phyloP scores from a whole-genome alignment of 257 asterid species.

The Forsythia viridissima region DNA sequence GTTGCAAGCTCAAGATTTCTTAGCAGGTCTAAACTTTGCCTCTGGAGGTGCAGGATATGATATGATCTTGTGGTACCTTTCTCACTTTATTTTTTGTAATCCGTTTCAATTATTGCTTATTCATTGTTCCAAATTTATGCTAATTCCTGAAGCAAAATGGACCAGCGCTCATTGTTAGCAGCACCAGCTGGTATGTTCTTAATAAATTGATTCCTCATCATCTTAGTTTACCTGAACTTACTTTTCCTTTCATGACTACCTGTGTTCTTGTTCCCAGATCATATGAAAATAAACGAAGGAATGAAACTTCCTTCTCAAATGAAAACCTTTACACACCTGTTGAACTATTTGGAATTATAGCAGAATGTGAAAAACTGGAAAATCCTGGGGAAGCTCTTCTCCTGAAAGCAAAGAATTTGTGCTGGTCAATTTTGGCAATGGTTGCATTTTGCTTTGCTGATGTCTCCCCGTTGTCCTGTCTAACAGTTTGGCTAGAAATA shows the following conservation, averaged over 20 bases:
- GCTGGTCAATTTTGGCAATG: slow-evolving; percentile 98
- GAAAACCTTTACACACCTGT: slow-evolving; percentile 63
- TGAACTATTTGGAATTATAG: slow-evolving; percentile 88
- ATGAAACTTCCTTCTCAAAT: slow-evolving; percentile 42
- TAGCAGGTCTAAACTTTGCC: no score
- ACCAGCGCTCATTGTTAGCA: slow-evolving; percentile 92
- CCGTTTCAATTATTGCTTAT: no score
- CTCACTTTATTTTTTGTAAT: no score
- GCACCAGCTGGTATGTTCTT: slow-evolving; percentile 90
- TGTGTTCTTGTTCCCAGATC: background rate
- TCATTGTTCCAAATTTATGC: no score
- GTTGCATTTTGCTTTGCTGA: slow-evolving; percentile 94
- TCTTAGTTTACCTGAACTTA: no score
- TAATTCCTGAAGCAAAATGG: slow-evolving; percentile 69
- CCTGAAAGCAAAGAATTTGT: slow-evolving; percentile 82
- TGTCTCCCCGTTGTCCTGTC: slow-evolving; percentile 81
- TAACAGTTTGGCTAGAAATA: slow-evolving; percentile 93
- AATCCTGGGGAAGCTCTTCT: slow-evolving; percentile 94
- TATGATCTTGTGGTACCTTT: no score
- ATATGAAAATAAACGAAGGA: slow-evolving; percentile 11
- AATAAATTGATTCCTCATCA: no score
- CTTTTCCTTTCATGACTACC: background rate
- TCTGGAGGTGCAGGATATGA: no score
- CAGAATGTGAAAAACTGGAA: slow-evolving; percentile 84
- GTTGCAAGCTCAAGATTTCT: no score